Conservation (phyloP, 2,329 filamentous ascomycete species). For the Scleromitrula shiraiana region DNA sequence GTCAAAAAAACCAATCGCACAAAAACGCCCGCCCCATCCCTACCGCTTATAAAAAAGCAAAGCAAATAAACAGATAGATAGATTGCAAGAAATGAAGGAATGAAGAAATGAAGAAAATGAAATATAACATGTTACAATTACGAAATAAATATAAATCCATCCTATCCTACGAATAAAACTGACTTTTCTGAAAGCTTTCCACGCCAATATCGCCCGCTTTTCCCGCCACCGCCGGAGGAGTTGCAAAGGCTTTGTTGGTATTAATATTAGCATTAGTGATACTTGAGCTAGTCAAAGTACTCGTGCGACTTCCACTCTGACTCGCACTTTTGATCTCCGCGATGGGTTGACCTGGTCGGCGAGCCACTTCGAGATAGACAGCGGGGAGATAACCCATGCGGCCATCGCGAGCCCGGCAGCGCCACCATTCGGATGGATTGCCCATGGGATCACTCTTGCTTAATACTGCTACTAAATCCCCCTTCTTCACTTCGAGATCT, state of each 20-base stretch:
- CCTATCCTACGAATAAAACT: conserved; percentile 60
- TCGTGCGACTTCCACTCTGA: conserved; percentile 37
- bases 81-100: no score
- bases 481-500: conserved; percentile 87
- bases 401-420: conserved; percentile 82
- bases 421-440: conserved; percentile 94
- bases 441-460: conserved; percentile 89
- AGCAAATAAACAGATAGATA: no score
- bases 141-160: no score
- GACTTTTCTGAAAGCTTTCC: conserved; percentile 64
- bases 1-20: no score
- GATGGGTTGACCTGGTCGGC: conserved; percentile 39
- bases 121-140: no score
- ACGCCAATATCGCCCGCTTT: conserved; percentile 57
- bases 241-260: conserved; percentile 19
- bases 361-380: conserved; percentile 76
- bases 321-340: conserved; percentile 29
- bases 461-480: conserved; percentile 88
- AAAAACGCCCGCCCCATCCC: no score
- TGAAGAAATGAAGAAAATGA: no score
- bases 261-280: neutral
- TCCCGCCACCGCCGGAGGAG: conserved; percentile 43
- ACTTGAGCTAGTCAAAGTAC: conserved; percentile 32
- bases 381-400: conserved; percentile 86
- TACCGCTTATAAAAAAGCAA: no score